Base-by-base conservation (phyloP, 257 asterid species). In the Coffea eugenioides region DNA sequence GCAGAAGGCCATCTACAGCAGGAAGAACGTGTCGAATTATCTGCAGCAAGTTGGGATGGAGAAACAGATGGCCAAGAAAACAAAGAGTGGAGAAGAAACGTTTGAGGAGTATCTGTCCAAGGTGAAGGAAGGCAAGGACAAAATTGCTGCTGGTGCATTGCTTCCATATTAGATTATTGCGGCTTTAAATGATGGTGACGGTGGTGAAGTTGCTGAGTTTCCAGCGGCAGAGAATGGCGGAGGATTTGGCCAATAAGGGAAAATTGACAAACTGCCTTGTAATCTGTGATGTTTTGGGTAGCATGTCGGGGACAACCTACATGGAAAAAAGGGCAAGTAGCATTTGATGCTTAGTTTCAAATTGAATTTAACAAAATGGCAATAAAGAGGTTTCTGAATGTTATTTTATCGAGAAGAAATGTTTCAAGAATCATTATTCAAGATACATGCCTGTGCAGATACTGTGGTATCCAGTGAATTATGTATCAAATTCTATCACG, bases 251-350 rank as follows among this genome's bases (percentile, higher is more conserved):
- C 46, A 61, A 64, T 62, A 79, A 72, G 27, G 82, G 82, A 36
- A 80, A 73, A 23, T 14, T 80, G 66, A 80, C n/a, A 74, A 80
- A 80, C 71, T 80, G 83, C 51, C 71, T 80, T 12, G 78, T 73
- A 5, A 74, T 80, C 62, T 62, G 59, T 23, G 83, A 80, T 46
- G 78, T 80, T 49, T 80, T 57, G 4, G 78, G 78, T 62, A 72
- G 74, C 48, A 80, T 80, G 79, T 0, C 3, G 0, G 78, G 82
- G n/a, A 66, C 65, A 62, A 78, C 82, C 34, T 31, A 31, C 23
- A 79, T 72, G 82, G 82, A 72, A 31, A 43, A 9, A 14, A 43
- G 25, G 51, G 7, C 0, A 27, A 73, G 41, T 51, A 20, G 74
- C 74, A 70, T 43, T 2, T 4, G 27, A 70, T 70, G 49, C 5